Base-by-base conservation (phyloP, 495 filamentous ascomycete species). In the Talaromyces liani region DNA sequence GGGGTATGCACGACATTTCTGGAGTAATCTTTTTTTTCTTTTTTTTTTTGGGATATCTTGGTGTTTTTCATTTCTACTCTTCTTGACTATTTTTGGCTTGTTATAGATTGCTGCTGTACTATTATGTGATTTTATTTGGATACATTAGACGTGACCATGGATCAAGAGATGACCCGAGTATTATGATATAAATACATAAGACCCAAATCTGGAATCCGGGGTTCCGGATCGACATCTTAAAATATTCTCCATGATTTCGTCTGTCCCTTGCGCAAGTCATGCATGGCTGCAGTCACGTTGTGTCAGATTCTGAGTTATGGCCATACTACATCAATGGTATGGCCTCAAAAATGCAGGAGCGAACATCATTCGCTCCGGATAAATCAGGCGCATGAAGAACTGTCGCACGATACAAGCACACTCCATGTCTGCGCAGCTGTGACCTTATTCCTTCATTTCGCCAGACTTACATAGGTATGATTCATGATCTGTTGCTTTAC, bases 161-260 rank as follows among this genome's bases (percentile, higher is more conserved):
- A 49, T 49, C 45, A 20, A 49, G 39, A 49, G 45, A 49, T 49
- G 45, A 49, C 45, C 45, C n/a, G 20, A 18, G 20, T 27, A 56
- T 56, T 56, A 56, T 29, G 53, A 56, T 56, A 56, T 56, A 6
- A 56, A 56, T 56, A 56, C 53, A 27, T 29, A 29, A 25, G 24
- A 56, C 29, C 53, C 53, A 24, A 56, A 6, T 22, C 9, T 27
- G 20, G 22, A 25, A 56, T 31, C 22, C 53, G 53, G 53, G 53
- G 53, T 14, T 56, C 53, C 53, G 53, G 49, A 56, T 56, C 53
- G 53, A 25, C 53, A n/a, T 54, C 18, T 20, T 1, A 2, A 41
- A 41, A 5, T 41, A 16, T n/a, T 41, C 36, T 41, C 14, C 9
- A 20, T 49, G n/a, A 49, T 18, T 20, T 12, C 6, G 16, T 18